Evolutionary conservation across 345 rosid species (phyloP).

Genomic region (Lenwebbia sp.): DNA sequence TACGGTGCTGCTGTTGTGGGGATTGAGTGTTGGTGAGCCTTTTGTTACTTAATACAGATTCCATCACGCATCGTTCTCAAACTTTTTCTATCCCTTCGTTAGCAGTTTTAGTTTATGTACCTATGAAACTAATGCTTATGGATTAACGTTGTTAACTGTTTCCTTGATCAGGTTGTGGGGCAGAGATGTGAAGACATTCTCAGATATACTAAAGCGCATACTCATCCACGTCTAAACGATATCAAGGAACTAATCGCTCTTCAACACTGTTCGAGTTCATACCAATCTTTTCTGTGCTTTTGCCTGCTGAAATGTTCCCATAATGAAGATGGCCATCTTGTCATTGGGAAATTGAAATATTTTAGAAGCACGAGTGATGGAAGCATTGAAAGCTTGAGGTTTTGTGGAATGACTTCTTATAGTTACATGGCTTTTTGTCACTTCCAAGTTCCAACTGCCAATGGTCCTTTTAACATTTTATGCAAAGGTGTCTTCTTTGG

Average conservation of each 20-base stretch:
- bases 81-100: not conserved
- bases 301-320: not conserved
- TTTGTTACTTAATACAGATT: not conserved
- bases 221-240: slow-evolving; percentile 2
- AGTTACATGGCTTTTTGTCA: not conserved
- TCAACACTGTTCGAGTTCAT: not conserved
- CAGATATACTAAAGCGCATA: slow-evolving; percentile 44
- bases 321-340: not conserved
- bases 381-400: not conserved
- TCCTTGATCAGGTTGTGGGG: slow-evolving; percentile 71
- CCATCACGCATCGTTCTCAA: not conserved
- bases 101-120: not conserved
- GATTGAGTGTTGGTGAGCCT: slow-evolving; percentile 65
- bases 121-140: not conserved
- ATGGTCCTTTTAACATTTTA: not conserved
- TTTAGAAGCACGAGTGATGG: not conserved
- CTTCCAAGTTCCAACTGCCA: not conserved
- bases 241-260: not conserved
- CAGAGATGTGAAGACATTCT: slow-evolving; percentile 51
- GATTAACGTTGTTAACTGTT: too few relatives aligned
- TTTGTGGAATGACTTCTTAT: not conserved
- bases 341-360: not conserved
- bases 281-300: not conserved
- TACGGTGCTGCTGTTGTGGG: slow-evolving; percentile 64
- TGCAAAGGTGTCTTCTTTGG: not conserved